phyloP scores from a whole-genome alignment of 768 basidiomycete genomes.

The Tulasnella sp. region DNA sequence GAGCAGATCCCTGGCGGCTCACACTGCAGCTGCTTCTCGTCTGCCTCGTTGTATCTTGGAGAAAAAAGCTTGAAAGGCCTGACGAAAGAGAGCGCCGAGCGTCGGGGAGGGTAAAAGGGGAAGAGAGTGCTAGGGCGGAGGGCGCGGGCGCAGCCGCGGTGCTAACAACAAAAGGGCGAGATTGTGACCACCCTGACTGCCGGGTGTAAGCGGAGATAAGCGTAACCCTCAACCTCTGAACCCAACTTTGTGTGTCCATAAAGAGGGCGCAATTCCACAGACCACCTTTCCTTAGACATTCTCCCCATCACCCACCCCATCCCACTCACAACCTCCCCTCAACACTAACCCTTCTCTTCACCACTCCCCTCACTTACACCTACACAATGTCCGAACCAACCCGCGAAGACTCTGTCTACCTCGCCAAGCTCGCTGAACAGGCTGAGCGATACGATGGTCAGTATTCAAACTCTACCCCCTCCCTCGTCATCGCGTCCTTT shows the following conservation, averaged over 20 bases:
- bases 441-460: constrained; percentile 82
- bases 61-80: neutral
- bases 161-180: neutral
- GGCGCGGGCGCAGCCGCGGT: neutral
- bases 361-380: neutral
- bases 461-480: constrained; percentile 13
- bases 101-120: neutral
- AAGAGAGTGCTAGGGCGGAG: neutral
- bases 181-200: neutral
- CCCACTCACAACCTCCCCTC: neutral
- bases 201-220: constrained; percentile 1
- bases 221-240: constrained; percentile 4
- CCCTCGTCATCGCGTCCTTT: neutral
- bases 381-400: constrained; percentile 10
- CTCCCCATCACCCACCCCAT: neutral
- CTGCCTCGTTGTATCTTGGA: neutral
- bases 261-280: constrained; percentile 2
- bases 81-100: neutral
- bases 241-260: neutral
- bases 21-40: neutral
- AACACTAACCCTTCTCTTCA: neutral
- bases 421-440: constrained; percentile 79
- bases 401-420: constrained; percentile 38
- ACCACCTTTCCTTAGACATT: neutral
- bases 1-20: neutral